Evolutionary conservation across 192 early-diverging fungal genomes (phyloP), one percentile per base, ranked within the genome.

Genomic region (Nowakowskiella sp.): DNA sequence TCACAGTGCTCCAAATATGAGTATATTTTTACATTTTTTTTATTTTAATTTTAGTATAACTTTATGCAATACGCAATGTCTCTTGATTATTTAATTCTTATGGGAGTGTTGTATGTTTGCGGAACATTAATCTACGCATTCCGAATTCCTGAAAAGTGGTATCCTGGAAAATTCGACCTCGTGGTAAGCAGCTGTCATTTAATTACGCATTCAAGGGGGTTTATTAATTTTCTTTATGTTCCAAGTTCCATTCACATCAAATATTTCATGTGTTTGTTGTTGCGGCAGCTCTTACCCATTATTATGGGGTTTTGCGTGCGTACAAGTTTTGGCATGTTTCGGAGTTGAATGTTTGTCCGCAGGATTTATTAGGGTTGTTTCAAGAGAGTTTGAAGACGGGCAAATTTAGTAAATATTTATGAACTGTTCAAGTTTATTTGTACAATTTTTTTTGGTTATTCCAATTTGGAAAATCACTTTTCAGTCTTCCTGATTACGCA

Each of bases 191-290:
- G n/a, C 8, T 10, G 4, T 9, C 24, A 6, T 47, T 39, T 10
- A 10, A 3, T 4, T 44, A 6, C 26, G 22, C 0, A 21, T 46
- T 6, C n/a, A 39, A 10, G 26, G 44, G 8, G 44, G 42, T 46
- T 39, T 36, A 9, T 31, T 29, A 47, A 44, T 13, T 29, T 34
- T n/a, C 43, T 42, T 28, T 60, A 29, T 32, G 16, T 59, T 23
- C 36, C 22, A 62, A 85, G 78, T 58, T 71, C 32, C 68, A 86
- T 1, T 89, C 86, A 30, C 92, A 92, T 60, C 92, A 96, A 70
- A 90, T 96, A 33, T 93, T 90, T 57, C 92, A 96, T 51, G 24
- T 88, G 2, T 80, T 84, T 48, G 89, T 92, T 1, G 71, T 94
- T 6, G 46, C 73, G 4, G 93, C 87, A 6, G 83, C 87, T 23